Evolutionary conservation across 2,329 filamentous ascomycete species (phyloP).

Genomic region (Colletotrichum destructivum): DNA sequence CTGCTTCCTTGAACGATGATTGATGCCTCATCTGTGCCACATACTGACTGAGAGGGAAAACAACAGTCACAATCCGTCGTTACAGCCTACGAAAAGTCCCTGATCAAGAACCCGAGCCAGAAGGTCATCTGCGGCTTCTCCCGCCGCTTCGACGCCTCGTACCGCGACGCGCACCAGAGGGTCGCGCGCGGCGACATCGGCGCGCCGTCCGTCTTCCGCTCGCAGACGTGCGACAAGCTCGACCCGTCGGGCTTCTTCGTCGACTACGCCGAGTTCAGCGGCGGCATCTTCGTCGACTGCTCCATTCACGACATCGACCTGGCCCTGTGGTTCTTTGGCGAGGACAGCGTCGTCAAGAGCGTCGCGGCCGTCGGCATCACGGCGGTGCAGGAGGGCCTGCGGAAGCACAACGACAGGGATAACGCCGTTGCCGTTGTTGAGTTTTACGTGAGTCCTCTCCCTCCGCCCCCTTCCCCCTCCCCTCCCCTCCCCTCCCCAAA

Average conservation of each 20-base stretch:
- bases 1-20: too few relatives aligned
- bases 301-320: constrained; percentile 76
- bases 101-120: constrained; percentile 63
- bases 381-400: constrained; percentile 51
- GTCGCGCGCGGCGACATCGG: constrained; percentile 71
- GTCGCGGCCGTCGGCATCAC: constrained; percentile 51
- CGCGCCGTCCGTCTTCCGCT: constrained; percentile 71
- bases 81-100: constrained; percentile 63
- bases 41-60: background rate
- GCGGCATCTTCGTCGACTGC: constrained; percentile 81
- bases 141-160: constrained; percentile 72
- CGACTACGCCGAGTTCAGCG: constrained; percentile 74
- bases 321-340: constrained; percentile 53
- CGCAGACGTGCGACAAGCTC: constrained; percentile 77
- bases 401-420: constrained; percentile 52
- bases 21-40: too few relatives aligned
- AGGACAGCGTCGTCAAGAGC: constrained; percentile 51
- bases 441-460: constrained; percentile 56
- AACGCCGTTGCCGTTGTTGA: constrained; percentile 70
- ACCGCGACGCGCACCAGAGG: constrained; percentile 71
- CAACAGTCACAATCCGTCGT: constrained; percentile 72
- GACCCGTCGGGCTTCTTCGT: constrained; percentile 79
- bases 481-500: too few relatives aligned
- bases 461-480: too few relatives aligned
- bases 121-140: constrained; percentile 70